Evolutionary conservation across 139 green algal genomes (phyloP).

Genomic region (Volvox reticuliferus): DNA sequence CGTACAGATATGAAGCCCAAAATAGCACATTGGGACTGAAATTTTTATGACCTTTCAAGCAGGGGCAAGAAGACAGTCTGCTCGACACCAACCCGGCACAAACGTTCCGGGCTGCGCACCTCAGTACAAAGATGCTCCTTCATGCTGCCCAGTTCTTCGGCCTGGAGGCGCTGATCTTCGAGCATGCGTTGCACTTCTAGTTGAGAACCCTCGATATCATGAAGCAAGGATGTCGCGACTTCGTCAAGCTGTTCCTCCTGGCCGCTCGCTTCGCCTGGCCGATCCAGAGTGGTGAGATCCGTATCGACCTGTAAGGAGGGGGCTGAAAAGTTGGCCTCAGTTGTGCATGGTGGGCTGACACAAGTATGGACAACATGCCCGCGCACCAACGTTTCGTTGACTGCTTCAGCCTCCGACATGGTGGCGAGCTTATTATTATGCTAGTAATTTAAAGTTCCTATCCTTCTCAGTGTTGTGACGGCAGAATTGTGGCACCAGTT

Average conservation of each 20-base stretch:
- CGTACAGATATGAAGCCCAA: too few relatives aligned
- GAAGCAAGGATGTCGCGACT: conserved; percentile 30
- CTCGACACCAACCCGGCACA: too few relatives aligned
- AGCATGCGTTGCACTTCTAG: conserved; percentile 59
- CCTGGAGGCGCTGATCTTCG: conserved; percentile 36
- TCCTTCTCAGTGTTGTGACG: too few relatives aligned
- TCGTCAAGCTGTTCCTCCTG: conserved; percentile 34
- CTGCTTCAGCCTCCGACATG: background rate
- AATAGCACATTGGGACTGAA: too few relatives aligned
- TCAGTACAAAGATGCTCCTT: conserved; percentile 52
- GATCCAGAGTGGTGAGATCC: background rate
- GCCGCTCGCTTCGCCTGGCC: background rate
- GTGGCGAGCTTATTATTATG: background rate
- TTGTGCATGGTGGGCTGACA: background rate
- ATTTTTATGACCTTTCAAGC: too few relatives aligned
- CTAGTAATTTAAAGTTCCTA: too few relatives aligned
- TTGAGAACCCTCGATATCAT: conserved; percentile 49
- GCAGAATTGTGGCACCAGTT: too few relatives aligned
- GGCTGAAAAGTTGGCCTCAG: background rate
- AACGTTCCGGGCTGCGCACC: conserved; percentile 13
- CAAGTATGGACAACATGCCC: background rate
- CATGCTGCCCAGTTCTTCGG: conserved; percentile 49
- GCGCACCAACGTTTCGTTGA: conserved; percentile 9
- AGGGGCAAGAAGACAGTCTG: too few relatives aligned
- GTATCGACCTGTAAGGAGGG: background rate